These are phyloP conservation scores for Abrus pulchellus DNA, from an alignment of 306 rosid genomes.

Conservation along the genomic window DNA sequence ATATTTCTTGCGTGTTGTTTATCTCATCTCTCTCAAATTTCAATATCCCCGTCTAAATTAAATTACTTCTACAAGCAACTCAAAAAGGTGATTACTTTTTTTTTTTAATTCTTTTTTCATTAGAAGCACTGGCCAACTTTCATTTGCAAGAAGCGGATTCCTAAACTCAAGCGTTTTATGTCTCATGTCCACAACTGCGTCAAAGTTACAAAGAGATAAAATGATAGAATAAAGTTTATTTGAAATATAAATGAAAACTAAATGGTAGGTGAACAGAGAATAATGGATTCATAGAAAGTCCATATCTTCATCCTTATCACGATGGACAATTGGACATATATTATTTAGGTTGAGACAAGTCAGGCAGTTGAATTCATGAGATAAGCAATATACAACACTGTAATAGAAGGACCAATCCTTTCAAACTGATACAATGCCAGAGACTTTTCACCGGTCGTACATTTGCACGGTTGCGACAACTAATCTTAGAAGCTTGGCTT, in stretches of 20 bases:
- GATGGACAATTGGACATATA: conserved; percentile 41
- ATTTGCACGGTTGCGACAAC: conserved; percentile 22
- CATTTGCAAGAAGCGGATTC: no score
- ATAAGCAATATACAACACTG: conserved; percentile 25
- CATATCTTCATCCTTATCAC: conserved; percentile 9
- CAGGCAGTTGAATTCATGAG: conserved; percentile 11
- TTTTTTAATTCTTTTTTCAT: no score
- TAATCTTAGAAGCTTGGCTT: conserved; percentile 69
- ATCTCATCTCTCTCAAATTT: no score
- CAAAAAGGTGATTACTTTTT: no score
- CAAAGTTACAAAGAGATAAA: no score
- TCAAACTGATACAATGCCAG: neutral
- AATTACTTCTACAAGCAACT: no score
- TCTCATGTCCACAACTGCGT: no score
- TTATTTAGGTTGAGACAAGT: conserved; percentile 31
- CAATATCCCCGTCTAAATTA: no score
- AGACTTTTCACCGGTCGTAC: conserved; percentile 33
- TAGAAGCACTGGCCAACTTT: no score
- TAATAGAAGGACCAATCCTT: conserved; percentile 16
- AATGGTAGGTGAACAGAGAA: neutral
- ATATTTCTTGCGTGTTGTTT: no score
- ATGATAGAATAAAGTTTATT: neutral
- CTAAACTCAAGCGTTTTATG: no score
- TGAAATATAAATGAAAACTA: neutral
- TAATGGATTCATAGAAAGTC: neutral